These are phyloP conservation scores for Sarocladium brachiariae DNA, from an alignment of 2,329 filamentous ascomycete species.

Conservation along the genomic window DNA sequence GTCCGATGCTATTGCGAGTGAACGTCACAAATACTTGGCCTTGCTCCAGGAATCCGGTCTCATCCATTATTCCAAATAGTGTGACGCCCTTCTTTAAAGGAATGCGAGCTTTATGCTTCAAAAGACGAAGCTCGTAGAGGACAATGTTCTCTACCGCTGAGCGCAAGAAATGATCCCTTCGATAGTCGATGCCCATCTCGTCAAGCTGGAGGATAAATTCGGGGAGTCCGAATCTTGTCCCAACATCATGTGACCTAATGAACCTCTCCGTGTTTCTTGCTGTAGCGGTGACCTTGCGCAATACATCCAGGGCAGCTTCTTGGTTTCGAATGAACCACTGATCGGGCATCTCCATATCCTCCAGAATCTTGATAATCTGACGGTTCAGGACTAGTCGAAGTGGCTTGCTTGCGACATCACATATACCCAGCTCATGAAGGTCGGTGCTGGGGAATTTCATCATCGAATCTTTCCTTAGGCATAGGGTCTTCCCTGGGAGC, in stretches of 20 bases:
- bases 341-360: constrained; percentile 60
- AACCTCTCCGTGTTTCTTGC: constrained; percentile 59
- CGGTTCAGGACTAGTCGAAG: constrained; percentile 68
- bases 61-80: constrained; percentile 78
- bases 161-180: constrained; percentile 62
- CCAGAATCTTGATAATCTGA: constrained; percentile 78
- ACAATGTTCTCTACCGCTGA: constrained; percentile 63
- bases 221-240: constrained; percentile 52
- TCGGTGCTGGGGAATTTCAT: constrained; percentile 62
- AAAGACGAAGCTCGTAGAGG: constrained; percentile 60
- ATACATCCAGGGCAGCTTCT: constrained; percentile 48
- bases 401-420: constrained; percentile 59
- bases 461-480: constrained; percentile 65
- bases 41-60: constrained; percentile 61
- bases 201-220: constrained; percentile 55
- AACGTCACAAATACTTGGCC: constrained; percentile 62
- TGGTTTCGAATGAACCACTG: constrained; percentile 61
- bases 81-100: constrained; percentile 64
- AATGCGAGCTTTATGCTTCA: constrained; percentile 76
- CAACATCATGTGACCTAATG: constrained; percentile 55
- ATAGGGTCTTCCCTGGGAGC: constrained; percentile 50
- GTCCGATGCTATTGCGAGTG: too few relatives aligned
- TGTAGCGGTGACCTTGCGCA: constrained; percentile 53
- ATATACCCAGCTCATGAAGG: constrained; percentile 58
- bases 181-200: constrained; percentile 56